Evolutionary conservation across 352 stramenopile species (phyloP), one percentile per base, ranked within the genome.

Genomic region (Lagenidium giganteum): DNA sequence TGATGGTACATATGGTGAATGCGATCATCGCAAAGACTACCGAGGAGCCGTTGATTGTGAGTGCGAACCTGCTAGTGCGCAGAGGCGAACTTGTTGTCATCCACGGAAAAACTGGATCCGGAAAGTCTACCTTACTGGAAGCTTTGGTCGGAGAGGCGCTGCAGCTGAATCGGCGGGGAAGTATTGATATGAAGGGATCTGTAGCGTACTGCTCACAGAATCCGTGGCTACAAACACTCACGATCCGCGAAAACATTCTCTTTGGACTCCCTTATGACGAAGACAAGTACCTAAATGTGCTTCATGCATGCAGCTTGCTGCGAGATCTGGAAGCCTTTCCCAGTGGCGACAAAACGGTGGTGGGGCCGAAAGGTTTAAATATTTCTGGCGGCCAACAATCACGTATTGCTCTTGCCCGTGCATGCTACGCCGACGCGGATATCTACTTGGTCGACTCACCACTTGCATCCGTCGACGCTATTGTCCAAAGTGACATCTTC

Each of bases 301-400:
- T 92, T 2, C 24, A 64, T 27, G 64, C 66, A 3, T 96, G 85
- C 55, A 70, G 71, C n/a, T 54, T 97, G 18, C 41, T 69, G 2
- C 70, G 80, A 30, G 91, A 97, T 56, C 54, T 97, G 20, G 58
- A 57, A 11, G 45, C 87, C 14, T 57, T 97, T 13, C 71, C 82
- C 1, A 56, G 14, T 27, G 87, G 88, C 12, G 91, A 98, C 61
- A 39, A 64, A 45, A 97, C 87, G 5, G 79, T 97, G 54, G 96
- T 98, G 38, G 92, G 90, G 7, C 89, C 97, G 57, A 93, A 93
- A 39, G 93, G 93, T 2, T 75, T 98, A 8, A 98, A 93, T 40
- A 59, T 98, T 2, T 92, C 59, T 2, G 90, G 92, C 13, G 92
- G 92, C 6, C 90, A 98, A 58, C 95, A 96, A 56, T 64, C 68